Conservation (phyloP, 352 stramenopile genomes). For the Globisporangium cystogenes region DNA sequence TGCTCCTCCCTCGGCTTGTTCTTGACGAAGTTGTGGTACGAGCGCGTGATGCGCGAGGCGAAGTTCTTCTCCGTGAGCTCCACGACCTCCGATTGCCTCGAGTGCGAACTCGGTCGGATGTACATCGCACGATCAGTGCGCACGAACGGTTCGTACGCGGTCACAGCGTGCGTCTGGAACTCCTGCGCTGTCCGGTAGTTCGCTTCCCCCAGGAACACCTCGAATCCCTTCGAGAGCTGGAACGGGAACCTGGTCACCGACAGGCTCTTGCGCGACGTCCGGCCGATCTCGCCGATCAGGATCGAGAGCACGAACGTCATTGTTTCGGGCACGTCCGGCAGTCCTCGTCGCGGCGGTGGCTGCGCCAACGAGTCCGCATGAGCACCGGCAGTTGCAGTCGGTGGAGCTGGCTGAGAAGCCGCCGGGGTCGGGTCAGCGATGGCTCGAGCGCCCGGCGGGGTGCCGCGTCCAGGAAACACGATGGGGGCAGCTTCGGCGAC, state of each 20-base stretch:
- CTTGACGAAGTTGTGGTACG: conserved; percentile 78
- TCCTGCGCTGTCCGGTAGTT: conserved; percentile 51
- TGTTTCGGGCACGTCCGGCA: conserved; percentile 41
- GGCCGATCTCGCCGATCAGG: conserved; percentile 68
- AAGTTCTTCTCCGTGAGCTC: conserved; percentile 62
- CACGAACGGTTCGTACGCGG: conserved; percentile 32
- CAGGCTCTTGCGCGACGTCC: conserved; percentile 68
- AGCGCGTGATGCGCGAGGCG: conserved; percentile 56
- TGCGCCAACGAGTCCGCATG: background rate
- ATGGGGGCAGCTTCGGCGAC: too few species aligned
- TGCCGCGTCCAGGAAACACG: too few species aligned
- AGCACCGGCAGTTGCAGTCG: background rate
- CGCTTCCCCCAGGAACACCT: conserved; percentile 65
- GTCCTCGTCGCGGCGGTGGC: background rate
- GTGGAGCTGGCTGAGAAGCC: background rate
- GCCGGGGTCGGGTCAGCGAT: too few species aligned
- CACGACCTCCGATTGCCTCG: conserved; percentile 78
- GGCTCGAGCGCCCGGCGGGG: too few species aligned
- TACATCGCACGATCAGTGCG: conserved; percentile 66
- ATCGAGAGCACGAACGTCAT: conserved; percentile 60
- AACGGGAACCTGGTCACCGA: conserved; percentile 58
- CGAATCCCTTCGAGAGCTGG: conserved; percentile 61
- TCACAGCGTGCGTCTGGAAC: conserved; percentile 25
- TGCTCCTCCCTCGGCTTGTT: conserved; percentile 31
- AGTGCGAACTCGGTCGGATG: conserved; percentile 68